A percentile compares a stretch with the other conserved stretches of the same genome.
Conservation (phyloP, 805 yeast genomes). For the Komagataella ulmi region DNA sequence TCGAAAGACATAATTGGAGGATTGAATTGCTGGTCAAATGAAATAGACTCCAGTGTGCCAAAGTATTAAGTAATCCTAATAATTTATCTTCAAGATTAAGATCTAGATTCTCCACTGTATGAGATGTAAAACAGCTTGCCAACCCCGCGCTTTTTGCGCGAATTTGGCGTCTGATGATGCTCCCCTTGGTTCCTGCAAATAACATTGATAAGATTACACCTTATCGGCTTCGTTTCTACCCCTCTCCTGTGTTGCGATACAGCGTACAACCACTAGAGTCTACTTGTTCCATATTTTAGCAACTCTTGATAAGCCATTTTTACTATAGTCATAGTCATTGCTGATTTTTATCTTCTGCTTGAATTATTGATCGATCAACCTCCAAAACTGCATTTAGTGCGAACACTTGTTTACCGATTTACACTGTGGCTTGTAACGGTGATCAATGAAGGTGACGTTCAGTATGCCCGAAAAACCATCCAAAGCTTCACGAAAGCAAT, state of each 20-base stretch:
- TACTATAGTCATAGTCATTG: neutral
- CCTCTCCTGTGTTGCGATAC: neutral
- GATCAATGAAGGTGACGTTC: neutral
- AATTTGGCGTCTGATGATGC: neutral
- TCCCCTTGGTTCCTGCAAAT: neutral
- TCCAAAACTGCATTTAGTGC: neutral
- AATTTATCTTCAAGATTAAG: neutral
- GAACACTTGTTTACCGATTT: neutral
- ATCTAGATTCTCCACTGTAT: neutral
- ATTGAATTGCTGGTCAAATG: conserved; percentile 47
- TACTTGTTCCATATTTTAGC: neutral
- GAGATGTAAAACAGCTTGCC: neutral
- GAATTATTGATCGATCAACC: neutral
- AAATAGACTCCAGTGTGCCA: conserved; percentile 50
- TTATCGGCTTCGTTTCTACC: neutral
- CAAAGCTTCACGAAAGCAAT: neutral
- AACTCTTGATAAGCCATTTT: neutral
- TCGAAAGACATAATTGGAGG: conserved; percentile 71
- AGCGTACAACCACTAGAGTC: neutral
- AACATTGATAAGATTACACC: neutral
- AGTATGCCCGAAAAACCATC: neutral
- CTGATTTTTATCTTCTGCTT: neutral
- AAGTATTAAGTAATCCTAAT: conserved; percentile 27
- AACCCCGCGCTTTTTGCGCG: neutral
- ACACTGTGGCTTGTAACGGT: neutral